phyloP scores from a whole-genome alignment of 805 yeast species.

The Lachancea dasiensis region DNA sequence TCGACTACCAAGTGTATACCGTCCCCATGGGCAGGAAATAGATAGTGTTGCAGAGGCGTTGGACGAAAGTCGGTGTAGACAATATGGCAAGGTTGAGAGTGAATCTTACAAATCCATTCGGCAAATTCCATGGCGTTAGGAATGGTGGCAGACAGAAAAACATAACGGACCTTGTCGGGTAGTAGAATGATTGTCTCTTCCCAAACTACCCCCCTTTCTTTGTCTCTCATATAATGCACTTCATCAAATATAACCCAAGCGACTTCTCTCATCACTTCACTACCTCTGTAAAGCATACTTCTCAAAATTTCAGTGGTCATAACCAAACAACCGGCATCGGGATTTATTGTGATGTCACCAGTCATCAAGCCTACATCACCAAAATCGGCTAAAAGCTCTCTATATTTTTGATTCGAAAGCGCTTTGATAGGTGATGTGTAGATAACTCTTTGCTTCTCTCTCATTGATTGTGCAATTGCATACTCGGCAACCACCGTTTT shows the following conservation, averaged over 20 bases:
- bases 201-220: slow-evolving; percentile 99
- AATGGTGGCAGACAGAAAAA: slow-evolving; percentile 90
- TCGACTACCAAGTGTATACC: slow-evolving; percentile 97
- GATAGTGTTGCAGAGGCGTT: slow-evolving; percentile 94
- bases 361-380: slow-evolving; percentile 98
- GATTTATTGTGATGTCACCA: slow-evolving; percentile 97
- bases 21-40: slow-evolving; percentile 98
- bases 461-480: slow-evolving; percentile 90
- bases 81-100: slow-evolving; percentile 95
- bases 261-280: slow-evolving; percentile 97
- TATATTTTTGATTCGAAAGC: slow-evolving; percentile 85
- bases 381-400: slow-evolving; percentile 88
- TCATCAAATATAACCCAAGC: slow-evolving; percentile 99
- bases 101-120: slow-evolving; percentile 95
- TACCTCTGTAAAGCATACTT: slow-evolving; percentile 94
- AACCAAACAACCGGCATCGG: slow-evolving; percentile 95
- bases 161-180: slow-evolving; percentile 94
- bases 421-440: slow-evolving; percentile 96
- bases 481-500: slow-evolving; percentile 96
- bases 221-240: slow-evolving; percentile 97
- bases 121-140: slow-evolving; percentile 99
- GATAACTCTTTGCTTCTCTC: slow-evolving; percentile 88
- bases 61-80: slow-evolving; percentile 99
- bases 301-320: slow-evolving; percentile 98
- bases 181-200: slow-evolving; percentile 94